Evolutionary conservation across 2,329 filamentous ascomycete genomes (phyloP).

Genomic region (Colletotrichum sp.): DNA sequence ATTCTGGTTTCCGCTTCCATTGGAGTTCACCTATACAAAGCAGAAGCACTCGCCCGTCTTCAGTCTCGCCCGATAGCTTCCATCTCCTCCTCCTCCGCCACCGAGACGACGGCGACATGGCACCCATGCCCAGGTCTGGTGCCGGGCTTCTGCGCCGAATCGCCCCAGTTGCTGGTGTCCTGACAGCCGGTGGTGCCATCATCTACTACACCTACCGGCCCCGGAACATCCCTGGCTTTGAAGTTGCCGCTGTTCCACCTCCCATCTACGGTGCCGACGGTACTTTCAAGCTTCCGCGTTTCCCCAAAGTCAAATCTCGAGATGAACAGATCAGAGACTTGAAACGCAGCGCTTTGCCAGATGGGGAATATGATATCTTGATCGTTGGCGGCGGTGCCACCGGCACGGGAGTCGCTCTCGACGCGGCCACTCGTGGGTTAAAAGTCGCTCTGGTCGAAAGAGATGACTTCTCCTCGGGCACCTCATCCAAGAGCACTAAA

Average conservation of each 20-base stretch:
- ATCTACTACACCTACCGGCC: slow-evolving; percentile 67
- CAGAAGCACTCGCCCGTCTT: background rate
- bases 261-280: slow-evolving; percentile 73
- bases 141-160: slow-evolving; percentile 42
- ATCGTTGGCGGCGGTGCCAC: slow-evolving; percentile 76
- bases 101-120: background rate
- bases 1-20: background rate
- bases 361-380: slow-evolving; percentile 69
- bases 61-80: background rate
- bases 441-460: slow-evolving; percentile 75
- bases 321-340: slow-evolving; percentile 69
- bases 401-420: slow-evolving; percentile 72
- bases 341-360: slow-evolving; percentile 45
- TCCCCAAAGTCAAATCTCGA: slow-evolving; percentile 66
- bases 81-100: background rate
- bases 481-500: slow-evolving; percentile 78
- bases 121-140: background rate
- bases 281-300: slow-evolving; percentile 68
- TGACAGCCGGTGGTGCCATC: slow-evolving; percentile 47
- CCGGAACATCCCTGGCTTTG: slow-evolving; percentile 73
- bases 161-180: slow-evolving; percentile 45
- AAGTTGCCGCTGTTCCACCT: slow-evolving; percentile 71
- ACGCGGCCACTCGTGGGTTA: slow-evolving; percentile 73
- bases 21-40: background rate
- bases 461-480: slow-evolving; percentile 76